These are phyloP conservation scores for Fistulinella prunicolor DNA, from an alignment of 768 basidiomycete species.

Conservation along the genomic window DNA sequence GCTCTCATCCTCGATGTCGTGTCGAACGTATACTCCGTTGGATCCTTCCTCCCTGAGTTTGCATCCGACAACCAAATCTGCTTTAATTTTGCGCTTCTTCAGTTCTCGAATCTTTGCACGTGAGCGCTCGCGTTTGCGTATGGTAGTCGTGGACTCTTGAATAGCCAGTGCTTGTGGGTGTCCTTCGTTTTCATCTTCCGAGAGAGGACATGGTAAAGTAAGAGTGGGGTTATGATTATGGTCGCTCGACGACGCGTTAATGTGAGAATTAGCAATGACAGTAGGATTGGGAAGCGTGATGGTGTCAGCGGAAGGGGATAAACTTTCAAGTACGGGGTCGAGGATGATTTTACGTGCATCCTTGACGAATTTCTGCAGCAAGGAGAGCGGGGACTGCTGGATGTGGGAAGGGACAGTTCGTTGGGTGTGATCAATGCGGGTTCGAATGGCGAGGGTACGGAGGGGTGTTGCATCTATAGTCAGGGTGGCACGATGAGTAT, in stretches of 20 bases:
- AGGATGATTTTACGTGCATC: constrained; percentile 49
- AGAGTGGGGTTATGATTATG: constrained; percentile 15
- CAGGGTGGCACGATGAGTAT: constrained; percentile 7
- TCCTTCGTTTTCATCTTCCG: constrained; percentile 35
- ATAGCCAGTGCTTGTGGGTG: constrained; percentile 4
- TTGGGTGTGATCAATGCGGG: constrained; percentile 36
- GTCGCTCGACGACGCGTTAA: constrained; percentile 25
- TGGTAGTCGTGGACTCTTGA: constrained; percentile 16
- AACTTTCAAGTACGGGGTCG: constrained; percentile 37
- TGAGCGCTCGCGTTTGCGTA: constrained; percentile 40
- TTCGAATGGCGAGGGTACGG: constrained; percentile 41
- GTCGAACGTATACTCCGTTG: constrained; percentile 50
- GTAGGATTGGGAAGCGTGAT: constrained; percentile 25
- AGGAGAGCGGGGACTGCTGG: constrained; percentile 47
- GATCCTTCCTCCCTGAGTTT: constrained; percentile 27
- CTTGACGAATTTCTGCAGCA: constrained; percentile 58
- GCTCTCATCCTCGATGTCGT: constrained; percentile 59
- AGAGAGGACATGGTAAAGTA: constrained; percentile 24
- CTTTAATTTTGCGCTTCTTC: constrained; percentile 49
- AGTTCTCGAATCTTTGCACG: constrained; percentile 53
- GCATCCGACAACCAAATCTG: constrained; percentile 33
- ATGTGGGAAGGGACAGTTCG: constrained; percentile 37
- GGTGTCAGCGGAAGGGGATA: constrained; percentile 17
- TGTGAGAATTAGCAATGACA: constrained; percentile 25
- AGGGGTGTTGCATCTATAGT: constrained; percentile 54